These are phyloP conservation scores for Fusarium ambrosium DNA, from an alignment of 2,329 filamentous ascomycete species.

Conservation along the genomic window DNA sequence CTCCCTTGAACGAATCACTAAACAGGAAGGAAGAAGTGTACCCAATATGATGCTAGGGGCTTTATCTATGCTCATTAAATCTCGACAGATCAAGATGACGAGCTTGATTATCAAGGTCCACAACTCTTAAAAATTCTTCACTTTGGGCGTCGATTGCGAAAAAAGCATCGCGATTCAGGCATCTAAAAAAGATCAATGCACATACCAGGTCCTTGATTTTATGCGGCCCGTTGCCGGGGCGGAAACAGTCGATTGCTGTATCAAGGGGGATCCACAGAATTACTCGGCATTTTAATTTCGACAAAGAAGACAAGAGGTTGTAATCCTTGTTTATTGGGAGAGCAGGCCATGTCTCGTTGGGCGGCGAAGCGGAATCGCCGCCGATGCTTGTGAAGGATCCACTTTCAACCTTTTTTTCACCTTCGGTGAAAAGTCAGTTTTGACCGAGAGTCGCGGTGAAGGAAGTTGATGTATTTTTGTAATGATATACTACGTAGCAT, in stretches of 20 bases:
- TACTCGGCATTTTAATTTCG: conserved; percentile 32
- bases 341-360: conserved; percentile 21
- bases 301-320: conserved; percentile 3
- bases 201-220: background rate
- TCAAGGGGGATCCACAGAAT: conserved; percentile 5
- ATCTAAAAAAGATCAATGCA: conserved; percentile 1
- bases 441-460: background rate
- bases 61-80: conserved; percentile 12
- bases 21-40: too few relatives aligned
- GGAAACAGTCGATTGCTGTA: conserved; percentile 6
- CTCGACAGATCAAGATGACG: background rate
- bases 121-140: background rate
- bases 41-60: background rate
- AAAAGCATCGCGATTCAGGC: background rate
- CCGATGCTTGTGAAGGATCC: conserved; percentile 14
- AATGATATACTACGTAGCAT: background rate
- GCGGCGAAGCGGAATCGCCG: conserved; percentile 35
- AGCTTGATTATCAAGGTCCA: background rate
- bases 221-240: background rate
- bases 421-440: conserved; percentile 4
- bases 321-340: conserved; percentile 23
- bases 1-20: background rate
- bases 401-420: conserved; percentile 15
- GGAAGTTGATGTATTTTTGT: background rate
- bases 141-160: background rate